Conservation (phyloP, 352 stramenopile species). For the Pythium brassicae region DNA sequence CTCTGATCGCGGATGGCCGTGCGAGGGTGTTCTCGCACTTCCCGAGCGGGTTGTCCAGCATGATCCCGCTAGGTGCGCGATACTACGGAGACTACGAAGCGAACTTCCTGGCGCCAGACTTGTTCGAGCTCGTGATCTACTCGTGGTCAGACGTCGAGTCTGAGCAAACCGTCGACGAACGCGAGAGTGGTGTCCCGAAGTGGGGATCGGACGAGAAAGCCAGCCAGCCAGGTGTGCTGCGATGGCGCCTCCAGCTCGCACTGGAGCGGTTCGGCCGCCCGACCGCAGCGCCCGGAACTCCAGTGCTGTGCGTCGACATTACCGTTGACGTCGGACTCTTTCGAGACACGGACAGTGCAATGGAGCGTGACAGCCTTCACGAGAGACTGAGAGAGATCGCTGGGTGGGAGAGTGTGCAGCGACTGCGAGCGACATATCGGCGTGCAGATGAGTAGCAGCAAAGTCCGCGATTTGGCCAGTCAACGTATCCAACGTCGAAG, state of each 20-base stretch:
- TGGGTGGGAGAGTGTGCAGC: background rate
- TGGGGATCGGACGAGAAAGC: background rate
- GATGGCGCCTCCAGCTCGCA: slow-evolving; percentile 5
- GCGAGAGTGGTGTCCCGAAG: background rate
- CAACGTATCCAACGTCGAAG: no score
- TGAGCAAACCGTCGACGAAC: background rate
- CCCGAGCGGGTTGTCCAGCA: slow-evolving; percentile 11
- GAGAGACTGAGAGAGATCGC: background rate
- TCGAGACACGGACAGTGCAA: background rate
- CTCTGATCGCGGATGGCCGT: slow-evolving; percentile 5
- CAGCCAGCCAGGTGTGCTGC: slow-evolving; percentile 2
- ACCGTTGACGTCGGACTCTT: slow-evolving; percentile 1
- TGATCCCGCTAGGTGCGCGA: slow-evolving; percentile 5
- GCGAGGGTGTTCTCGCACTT: slow-evolving; percentile 12
- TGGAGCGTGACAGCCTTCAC: background rate
- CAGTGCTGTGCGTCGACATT: slow-evolving; percentile 3
- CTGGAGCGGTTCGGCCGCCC: slow-evolving; percentile 9
- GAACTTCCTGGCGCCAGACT: slow-evolving; percentile 6
- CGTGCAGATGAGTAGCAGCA: background rate
- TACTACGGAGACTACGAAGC: slow-evolving; percentile 12
- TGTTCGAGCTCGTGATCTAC: slow-evolving; percentile 9
- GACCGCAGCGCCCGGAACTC: background rate
- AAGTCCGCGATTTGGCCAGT: no score
- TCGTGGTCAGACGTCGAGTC: slow-evolving; percentile 4
- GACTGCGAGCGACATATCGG: background rate